Conservation (phyloP, 2,329 filamentous ascomycete species). For the Pestalotiopsis sp. region DNA sequence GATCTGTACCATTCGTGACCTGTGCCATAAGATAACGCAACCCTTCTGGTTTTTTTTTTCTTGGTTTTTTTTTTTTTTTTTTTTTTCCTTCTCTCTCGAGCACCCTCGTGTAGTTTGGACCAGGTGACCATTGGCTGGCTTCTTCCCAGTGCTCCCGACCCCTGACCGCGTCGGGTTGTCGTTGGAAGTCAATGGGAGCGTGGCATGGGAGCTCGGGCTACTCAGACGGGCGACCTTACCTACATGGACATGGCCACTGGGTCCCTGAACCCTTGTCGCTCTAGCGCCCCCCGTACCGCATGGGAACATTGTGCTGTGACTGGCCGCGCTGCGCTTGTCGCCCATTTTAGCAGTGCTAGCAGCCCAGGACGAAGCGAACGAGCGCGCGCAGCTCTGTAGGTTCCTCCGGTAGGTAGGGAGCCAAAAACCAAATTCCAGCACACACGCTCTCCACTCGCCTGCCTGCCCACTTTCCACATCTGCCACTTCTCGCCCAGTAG, state of each 20-base stretch:
- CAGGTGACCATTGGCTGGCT: background rate
- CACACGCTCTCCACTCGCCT: slow-evolving; percentile 10
- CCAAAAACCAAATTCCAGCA: background rate
- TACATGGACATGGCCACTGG: background rate
- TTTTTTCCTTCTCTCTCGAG: background rate
- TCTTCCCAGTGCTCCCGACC: background rate
- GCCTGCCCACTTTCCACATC: background rate
- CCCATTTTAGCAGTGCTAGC: background rate
- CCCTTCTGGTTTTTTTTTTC: background rate
- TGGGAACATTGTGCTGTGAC: background rate
- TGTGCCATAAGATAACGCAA: background rate
- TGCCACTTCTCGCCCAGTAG: slow-evolving; percentile 1
- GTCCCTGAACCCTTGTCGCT: background rate
- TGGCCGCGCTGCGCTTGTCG: slow-evolving; percentile 1
- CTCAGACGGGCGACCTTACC: background rate
- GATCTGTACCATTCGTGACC: background rate
- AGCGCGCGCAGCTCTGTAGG: background rate
- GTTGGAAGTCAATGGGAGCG: slow-evolving; percentile 3
- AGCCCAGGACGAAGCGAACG: background rate
- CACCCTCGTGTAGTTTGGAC: background rate
- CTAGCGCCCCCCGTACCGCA: slow-evolving; percentile 1
- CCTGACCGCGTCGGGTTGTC: background rate
- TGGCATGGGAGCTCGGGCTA: background rate
- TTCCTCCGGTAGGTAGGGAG: background rate
- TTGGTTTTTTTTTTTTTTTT: background rate